Conservation (phyloP, 768 basidiomycete genomes). For the Coprinopsis cinerea region DNA sequence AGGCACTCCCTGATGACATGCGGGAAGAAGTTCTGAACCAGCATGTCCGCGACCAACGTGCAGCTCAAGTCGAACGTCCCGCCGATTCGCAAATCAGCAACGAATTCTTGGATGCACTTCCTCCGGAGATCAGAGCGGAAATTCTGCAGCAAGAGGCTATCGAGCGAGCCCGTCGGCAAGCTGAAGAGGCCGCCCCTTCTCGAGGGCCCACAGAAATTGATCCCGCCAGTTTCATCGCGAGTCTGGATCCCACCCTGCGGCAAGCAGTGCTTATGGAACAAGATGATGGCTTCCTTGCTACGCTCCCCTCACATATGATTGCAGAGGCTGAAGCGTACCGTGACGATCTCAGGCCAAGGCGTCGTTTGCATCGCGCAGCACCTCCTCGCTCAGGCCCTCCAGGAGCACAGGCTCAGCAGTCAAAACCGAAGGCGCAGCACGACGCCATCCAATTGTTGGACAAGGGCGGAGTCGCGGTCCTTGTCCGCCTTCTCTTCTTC, state of each 20-base stretch:
- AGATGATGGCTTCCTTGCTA: slow-evolving; percentile 78
- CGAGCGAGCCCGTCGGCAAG: slow-evolving; percentile 60
- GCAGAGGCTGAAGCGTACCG: slow-evolving; percentile 75
- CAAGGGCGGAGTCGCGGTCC: slow-evolving; percentile 78
- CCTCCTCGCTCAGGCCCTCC: slow-evolving; percentile 23
- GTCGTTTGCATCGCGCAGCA: slow-evolving; percentile 26
- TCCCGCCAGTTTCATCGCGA: slow-evolving; percentile 87
- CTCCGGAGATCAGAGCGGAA: slow-evolving; percentile 94
- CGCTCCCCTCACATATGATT: slow-evolving; percentile 78
- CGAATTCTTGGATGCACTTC: slow-evolving; percentile 94
- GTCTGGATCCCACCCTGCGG: slow-evolving; percentile 82
- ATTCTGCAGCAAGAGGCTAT: slow-evolving; percentile 92
- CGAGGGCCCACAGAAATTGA: slow-evolving; percentile 71
- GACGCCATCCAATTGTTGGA: slow-evolving; percentile 94
- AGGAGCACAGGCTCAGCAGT: slow-evolving; percentile 28
- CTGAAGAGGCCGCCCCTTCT: slow-evolving; percentile 33
- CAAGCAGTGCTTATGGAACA: slow-evolving; percentile 89
- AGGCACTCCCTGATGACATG: slow-evolving; percentile 98
- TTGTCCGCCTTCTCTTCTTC: slow-evolving; percentile 93
- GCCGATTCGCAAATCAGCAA: slow-evolving; percentile 85
- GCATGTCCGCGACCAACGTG: slow-evolving; percentile 88
- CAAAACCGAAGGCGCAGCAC: slow-evolving; percentile 54
- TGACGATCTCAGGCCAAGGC: slow-evolving; percentile 39
- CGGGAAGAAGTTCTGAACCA: slow-evolving; percentile 97
- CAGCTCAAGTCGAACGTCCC: slow-evolving; percentile 67